Evolutionary conservation across 768 basidiomycete species (phyloP).

Genomic region (Suillus subluteus): DNA sequence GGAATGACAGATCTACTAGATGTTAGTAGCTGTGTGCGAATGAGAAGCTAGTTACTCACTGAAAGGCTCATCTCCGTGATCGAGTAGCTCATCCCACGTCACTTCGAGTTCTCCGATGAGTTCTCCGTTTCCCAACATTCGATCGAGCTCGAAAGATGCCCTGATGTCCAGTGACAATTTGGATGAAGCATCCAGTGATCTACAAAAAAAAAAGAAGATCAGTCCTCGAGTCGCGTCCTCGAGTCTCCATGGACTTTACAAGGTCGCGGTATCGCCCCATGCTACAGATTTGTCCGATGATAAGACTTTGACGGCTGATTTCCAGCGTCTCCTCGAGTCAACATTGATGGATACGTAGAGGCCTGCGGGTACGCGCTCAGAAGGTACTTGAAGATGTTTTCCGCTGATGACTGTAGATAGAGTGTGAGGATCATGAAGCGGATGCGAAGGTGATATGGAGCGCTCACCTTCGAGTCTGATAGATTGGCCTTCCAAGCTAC

Average conservation of each 20-base stretch:
- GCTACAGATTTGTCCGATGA: background rate
- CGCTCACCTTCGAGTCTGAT: background rate
- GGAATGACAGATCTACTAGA: background rate
- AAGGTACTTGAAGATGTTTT: background rate
- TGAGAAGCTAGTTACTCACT: background rate
- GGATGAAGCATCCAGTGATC: background rate
- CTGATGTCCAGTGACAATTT: background rate
- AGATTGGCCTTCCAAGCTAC: background rate
- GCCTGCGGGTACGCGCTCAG: background rate
- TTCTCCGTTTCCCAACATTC: background rate
- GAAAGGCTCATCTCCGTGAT: background rate
- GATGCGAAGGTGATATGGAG: background rate
- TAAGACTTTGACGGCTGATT: background rate
- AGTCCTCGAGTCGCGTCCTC: background rate
- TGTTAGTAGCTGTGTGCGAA: background rate
- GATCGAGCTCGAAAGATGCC: background rate
- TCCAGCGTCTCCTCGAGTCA: background rate
- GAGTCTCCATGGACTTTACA: background rate
- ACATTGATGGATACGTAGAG: background rate
- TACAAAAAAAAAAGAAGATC: background rate
- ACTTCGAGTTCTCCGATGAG: background rate
- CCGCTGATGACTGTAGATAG: background rate
- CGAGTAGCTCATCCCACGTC: background rate
- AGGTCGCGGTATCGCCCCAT: background rate
- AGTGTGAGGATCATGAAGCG: background rate